phyloP scores from a whole-genome alignment of 2,329 filamentous ascomycete species.

The Aschersonia sp. region DNA sequence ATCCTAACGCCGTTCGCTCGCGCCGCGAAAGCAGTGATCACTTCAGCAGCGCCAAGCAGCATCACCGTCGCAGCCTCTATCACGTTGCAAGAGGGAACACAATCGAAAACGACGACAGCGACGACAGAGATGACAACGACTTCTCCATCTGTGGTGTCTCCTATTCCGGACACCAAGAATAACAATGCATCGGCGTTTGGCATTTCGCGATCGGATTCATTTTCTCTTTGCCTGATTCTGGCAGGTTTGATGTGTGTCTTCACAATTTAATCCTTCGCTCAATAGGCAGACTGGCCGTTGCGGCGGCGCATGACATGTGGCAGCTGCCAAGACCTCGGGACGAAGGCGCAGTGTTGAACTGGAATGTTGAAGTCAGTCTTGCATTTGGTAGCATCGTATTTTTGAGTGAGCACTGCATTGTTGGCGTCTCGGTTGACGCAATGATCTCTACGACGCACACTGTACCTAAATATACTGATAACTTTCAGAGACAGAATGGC shows the following conservation, averaged over 20 bases:
- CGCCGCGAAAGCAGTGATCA: neutral
- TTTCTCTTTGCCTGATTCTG: neutral
- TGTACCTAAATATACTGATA: neutral
- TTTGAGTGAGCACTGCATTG: neutral
- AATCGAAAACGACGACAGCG: neutral
- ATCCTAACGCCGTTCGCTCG: conserved; percentile 20
- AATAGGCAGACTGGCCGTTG: too few relatives aligned
- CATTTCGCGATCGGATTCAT: neutral
- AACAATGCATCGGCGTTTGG: neutral
- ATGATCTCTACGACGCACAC: neutral
- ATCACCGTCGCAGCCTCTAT: neutral
- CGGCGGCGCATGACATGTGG: too few relatives aligned
- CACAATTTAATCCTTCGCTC: too few relatives aligned
- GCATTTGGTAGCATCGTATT: neutral
- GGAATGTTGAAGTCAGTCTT: neutral
- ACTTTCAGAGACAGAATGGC: too few relatives aligned
- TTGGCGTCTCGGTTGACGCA: neutral
- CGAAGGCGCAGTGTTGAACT: neutral
- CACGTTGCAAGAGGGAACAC: too few relatives aligned
- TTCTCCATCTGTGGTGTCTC: neutral
- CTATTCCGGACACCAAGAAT: neutral
- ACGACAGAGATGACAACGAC: neutral
- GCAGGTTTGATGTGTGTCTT: neutral
- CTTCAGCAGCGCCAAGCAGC: neutral
- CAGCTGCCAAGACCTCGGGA: too few relatives aligned